phyloP scores from a whole-genome alignment of 129 eudicot genomes.

The Sambucus nigra region DNA sequence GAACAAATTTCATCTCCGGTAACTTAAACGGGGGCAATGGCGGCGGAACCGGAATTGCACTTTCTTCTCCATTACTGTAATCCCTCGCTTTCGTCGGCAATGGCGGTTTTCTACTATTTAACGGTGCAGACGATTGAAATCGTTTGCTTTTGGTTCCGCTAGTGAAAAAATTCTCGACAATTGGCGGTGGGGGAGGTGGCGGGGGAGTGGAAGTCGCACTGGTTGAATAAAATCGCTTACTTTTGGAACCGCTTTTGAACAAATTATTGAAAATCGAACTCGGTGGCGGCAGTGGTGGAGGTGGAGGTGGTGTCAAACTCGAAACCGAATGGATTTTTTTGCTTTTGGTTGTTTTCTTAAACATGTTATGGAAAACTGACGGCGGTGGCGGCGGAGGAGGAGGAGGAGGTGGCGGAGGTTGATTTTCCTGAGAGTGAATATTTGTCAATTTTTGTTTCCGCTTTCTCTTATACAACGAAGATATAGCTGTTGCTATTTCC shows the following conservation, averaged over 20 bases:
- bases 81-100: conserved; percentile 37
- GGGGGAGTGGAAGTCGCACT: conserved; percentile 20
- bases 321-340: conserved; percentile 46
- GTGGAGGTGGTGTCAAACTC: conserved; percentile 27
- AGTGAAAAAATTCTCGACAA: conserved; percentile 36
- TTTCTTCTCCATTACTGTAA: conserved; percentile 31
- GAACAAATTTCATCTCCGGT: conserved; percentile 37
- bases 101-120: conserved; percentile 84
- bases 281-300: conserved; percentile 45
- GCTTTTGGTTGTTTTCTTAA: conserved; percentile 46
- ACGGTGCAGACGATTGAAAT: conserved; percentile 13
- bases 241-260: conserved; percentile 51
- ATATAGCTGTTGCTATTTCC: conserved; percentile 60
- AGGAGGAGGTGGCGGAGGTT: conserved; percentile 13
- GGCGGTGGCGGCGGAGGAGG: conserved; percentile 26
- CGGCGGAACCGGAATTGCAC: conserved; percentile 36
- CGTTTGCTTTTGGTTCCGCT: conserved; percentile 36
- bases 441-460: conserved; percentile 32
- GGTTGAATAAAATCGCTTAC: conserved; percentile 27
- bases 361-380: conserved; percentile 36
- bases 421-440: conserved; percentile 19
- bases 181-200: conserved; percentile 45
- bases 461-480: conserved; percentile 55
- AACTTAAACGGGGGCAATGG: conserved; percentile 64
- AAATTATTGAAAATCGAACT: conserved; percentile 49